Evolutionary conservation across 352 stramenopile genomes (phyloP), one percentile per base, ranked within the genome.

Genomic region (Phytophthora aleatoria): DNA sequence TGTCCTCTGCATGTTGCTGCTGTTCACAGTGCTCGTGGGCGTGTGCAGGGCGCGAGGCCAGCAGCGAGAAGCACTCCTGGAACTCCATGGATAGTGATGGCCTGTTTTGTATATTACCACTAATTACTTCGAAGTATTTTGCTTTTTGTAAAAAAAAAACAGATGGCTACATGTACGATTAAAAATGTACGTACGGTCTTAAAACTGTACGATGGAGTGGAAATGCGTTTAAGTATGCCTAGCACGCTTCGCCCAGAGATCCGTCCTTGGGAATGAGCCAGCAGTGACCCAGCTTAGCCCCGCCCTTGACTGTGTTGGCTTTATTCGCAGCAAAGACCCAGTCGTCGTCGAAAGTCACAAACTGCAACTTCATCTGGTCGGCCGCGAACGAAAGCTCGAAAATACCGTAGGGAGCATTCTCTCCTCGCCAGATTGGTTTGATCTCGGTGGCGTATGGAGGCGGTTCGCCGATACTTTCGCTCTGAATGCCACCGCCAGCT

Each of bases 191-290:
- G 20, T 5, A 50, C 36, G 15, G 5, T 27, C 15, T 2, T 47
- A 27, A 48, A 44, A 45, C 35, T 59, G 42, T 61, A 67, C 52
- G 24, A 62, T 57, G 35, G 28, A 33, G 56, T 47, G 2, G 28
- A 39, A 39, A 41, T 12, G 27, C 39, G 47, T 52, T 3, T 12
- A 51, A 33, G 1, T 47, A 41, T 15, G 30, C 28, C 3, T 58
- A 61, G 49, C 61, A 69, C 13, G 57, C 55, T 53, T 65, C 71
- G 7, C 77, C 79, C 2, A 70, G 69, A n/a, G 78, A 90, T 16
- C 81, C 81, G 45, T 90, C 81, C 24, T 81, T 57, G 10, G 80
- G 82, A 45, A 91, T 88, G 53, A 88, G 71, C 83, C 83, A 91
- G 73, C 83, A 91, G 47, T 91, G 83, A 26, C 64, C 77, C 30